Conservation (phyloP, 805 yeast species). For the Kuraishia molischiana region DNA sequence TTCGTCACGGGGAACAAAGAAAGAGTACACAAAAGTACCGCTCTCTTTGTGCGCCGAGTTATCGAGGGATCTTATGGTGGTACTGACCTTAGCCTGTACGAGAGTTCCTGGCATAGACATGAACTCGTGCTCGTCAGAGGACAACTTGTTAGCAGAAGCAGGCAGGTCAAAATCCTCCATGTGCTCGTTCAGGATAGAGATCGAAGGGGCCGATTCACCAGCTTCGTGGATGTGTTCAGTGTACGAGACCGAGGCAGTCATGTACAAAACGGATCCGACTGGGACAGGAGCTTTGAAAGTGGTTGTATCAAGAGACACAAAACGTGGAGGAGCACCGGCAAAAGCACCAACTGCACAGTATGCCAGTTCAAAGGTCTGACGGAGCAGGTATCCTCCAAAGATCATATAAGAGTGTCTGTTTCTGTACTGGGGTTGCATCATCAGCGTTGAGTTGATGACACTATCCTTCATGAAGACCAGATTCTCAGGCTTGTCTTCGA, state of each 20-base stretch:
- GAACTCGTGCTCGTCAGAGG: conserved; percentile 44
- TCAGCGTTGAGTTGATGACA: conserved; percentile 58
- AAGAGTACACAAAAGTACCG: conserved; percentile 84
- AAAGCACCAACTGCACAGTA: conserved; percentile 90
- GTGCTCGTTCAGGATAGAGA: conserved; percentile 11
- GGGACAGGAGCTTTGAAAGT: conserved; percentile 94
- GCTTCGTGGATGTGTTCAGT: conserved; percentile 62
- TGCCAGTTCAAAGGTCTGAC: conserved; percentile 90
- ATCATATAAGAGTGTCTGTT: conserved; percentile 92
- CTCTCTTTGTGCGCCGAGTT: conserved; percentile 55
- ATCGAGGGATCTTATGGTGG: conserved; percentile 62
- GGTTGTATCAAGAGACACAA: conserved; percentile 82
- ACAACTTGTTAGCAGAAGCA: conserved; percentile 45
- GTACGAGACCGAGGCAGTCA: conserved; percentile 76
- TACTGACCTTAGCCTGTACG: conserved; percentile 83
- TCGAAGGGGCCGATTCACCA: conserved; percentile 16
- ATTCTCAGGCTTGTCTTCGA: conserved; percentile 33
- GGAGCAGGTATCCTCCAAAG: conserved; percentile 87
- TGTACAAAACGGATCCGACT: conserved; percentile 80
- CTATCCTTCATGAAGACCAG: conserved; percentile 66
- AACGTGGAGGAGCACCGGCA: conserved; percentile 77
- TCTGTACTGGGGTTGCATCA: conserved; percentile 96
- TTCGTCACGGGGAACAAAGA: conserved; percentile 64
- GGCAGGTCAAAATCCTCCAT: conserved; percentile 42
- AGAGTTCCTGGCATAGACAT: conserved; percentile 75